Base-by-base conservation (phyloP, 2,329 filamentous ascomycete genomes). In the Anisogramma anomala region DNA sequence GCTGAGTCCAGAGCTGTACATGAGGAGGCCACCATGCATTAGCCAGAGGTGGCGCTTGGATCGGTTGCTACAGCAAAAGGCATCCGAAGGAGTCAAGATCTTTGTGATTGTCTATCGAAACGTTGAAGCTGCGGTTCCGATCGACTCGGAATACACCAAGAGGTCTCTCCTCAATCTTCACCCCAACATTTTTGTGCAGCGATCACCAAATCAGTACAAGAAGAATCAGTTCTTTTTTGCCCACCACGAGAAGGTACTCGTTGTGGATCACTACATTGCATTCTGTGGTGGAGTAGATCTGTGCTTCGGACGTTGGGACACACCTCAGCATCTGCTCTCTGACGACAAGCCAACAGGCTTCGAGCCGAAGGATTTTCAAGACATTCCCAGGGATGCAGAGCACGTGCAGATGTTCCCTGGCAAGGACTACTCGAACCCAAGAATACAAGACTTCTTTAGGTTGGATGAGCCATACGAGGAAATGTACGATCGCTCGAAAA, bases 171-270 rank as follows among this genome's bases (percentile, higher is more conserved):
- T 98, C 35, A 94, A 96, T 56, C 71, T 98, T 6, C 89, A 96
- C 53, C 87, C 87, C 15, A 98, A 98, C 58, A 80, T 98, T 48
- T 94, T 94, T 53, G 87, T 98, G 11, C 87, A 96, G 57, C 73
- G 91, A 53, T 96, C 91, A 3, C 91, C 91, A 0, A 95, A 98
- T 53, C 91, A 98, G 61, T 88, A 96, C 63, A 84, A 94, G 55
- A 94, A 98, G 64, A 96, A 96, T 54, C 94, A 94, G 33, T 98
- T 98, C 66, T 98, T 98, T 68, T 98, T 93, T 71, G 91, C 91
- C 1, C 91, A 98, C 57, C 91, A 98, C 62, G 91, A 98, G 60
- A 98, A 98, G 63, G 74, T 98, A n/a, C 89, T 87, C 55, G 79
- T 98, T 30, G 84, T 98, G 14, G 91, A 98, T 57, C 91, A 96